Percentiles rank a stretch among this genome's conserved stretches.
Conservation (phyloP, 495 filamentous ascomycete species). For the Penicillium odoratum region DNA sequence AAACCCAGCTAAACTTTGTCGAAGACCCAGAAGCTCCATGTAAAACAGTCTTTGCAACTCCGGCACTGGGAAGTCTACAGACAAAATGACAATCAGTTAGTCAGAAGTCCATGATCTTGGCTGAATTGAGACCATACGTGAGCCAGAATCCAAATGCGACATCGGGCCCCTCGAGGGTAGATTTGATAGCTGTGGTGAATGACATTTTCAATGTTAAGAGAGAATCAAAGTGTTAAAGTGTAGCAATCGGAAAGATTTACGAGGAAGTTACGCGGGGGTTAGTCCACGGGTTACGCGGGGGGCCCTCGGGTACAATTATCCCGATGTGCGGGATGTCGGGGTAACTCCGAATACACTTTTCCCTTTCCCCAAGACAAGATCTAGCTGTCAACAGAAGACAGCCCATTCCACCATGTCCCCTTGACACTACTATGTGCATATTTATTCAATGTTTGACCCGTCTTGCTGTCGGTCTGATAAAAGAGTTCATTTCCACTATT, state of each 20-base stretch:
- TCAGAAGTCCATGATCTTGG: not conserved
- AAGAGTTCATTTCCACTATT: too few species aligned
- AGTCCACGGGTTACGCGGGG: not conserved
- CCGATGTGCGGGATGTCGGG: slow-evolving; percentile 1
- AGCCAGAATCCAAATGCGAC: slow-evolving; percentile 40
- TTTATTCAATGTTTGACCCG: too few species aligned
- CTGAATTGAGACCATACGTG: slow-evolving; percentile 27
- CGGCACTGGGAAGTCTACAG: slow-evolving; percentile 34
- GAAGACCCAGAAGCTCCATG: slow-evolving; percentile 30
- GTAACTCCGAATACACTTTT: not conserved
- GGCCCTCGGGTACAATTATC: slow-evolving; percentile 1
- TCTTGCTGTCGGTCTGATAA: too few species aligned
- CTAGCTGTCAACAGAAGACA: too few species aligned
- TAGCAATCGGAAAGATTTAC: not conserved
- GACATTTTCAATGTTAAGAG: slow-evolving; percentile 19
- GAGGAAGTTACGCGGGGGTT: not conserved
- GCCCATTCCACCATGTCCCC: too few species aligned
- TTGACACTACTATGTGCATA: too few species aligned
- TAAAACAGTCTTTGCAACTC: slow-evolving; percentile 37
- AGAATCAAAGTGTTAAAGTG: not conserved
- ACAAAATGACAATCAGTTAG: not conserved
- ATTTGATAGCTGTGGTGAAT: slow-evolving; percentile 26
- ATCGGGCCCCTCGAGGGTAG: slow-evolving; percentile 18
- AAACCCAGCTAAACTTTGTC: slow-evolving; percentile 58
- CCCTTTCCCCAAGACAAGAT: too few species aligned